Percentiles rank a stretch among this genome's conserved stretches.
Conservation (phyloP, 495 filamentous ascomycete genomes). For the Choiromyces venosus region DNA sequence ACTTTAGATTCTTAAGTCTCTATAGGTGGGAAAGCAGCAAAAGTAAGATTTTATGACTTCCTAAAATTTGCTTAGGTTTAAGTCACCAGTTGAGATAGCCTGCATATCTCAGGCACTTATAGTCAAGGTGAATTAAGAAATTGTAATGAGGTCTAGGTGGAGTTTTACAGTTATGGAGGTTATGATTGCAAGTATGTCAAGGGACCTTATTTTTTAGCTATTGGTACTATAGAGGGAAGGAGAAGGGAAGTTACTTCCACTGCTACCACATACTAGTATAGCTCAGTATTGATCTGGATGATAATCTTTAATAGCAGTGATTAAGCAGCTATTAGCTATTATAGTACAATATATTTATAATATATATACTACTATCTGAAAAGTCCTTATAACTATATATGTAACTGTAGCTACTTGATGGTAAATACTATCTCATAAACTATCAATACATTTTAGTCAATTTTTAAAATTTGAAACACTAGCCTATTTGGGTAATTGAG, state of each 20-base stretch:
- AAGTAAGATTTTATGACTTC: constrained; percentile 50
- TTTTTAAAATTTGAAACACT: too few relatives aligned
- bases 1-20: constrained; percentile 53
- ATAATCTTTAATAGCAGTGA: constrained; percentile 49
- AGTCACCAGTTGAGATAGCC: constrained; percentile 19
- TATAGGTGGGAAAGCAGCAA: constrained; percentile 47
- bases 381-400: too few relatives aligned
- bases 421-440: too few relatives aligned
- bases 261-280: constrained; percentile 56
- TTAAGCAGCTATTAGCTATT: constrained; percentile 51
- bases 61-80: constrained; percentile 51
- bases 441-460: too few relatives aligned
- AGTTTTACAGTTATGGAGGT: constrained; percentile 50
- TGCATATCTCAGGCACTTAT: constrained; percentile 34
- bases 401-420: too few relatives aligned
- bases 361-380: too few relatives aligned
- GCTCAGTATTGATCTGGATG: constrained; percentile 60
- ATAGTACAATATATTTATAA: too few relatives aligned
- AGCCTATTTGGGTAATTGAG: too few relatives aligned
- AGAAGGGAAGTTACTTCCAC: constrained; percentile 32
- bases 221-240: not conserved
- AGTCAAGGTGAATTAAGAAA: constrained; percentile 47
- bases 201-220: not conserved
- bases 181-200: constrained; percentile 51
- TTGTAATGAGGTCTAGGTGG: constrained; percentile 46